These are phyloP conservation scores for Brassica carinata DNA, from an alignment of 345 rosid species.

Conservation along the genomic window DNA sequence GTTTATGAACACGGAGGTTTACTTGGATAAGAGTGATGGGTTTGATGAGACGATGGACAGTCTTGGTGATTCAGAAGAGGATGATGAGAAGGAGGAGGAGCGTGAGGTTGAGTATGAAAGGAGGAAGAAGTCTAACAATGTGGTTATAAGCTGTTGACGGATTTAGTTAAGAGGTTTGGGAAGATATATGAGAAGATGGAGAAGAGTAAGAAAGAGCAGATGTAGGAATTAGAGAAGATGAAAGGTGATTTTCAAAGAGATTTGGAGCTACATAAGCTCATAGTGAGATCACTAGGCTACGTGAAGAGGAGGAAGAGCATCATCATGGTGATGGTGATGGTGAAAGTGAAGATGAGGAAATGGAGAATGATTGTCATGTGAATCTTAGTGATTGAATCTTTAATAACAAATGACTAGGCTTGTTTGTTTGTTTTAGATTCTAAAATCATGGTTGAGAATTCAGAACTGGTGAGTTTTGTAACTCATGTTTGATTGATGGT, in stretches of 20 bases:
- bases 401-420: neutral
- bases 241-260: conserved; percentile 89
- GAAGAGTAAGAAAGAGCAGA: conserved; percentile 75
- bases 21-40: conserved; percentile 70
- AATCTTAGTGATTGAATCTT: conserved; percentile 54
- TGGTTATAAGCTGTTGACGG: conserved; percentile 67
- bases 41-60: conserved; percentile 92
- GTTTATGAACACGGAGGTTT: conserved; percentile 67
- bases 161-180: conserved; percentile 79
- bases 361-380: conserved; percentile 55
- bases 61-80: conserved; percentile 67
- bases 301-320: conserved; percentile 53
- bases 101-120: conserved; percentile 50
- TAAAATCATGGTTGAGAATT: neutral
- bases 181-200: conserved; percentile 92
- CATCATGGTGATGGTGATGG: neutral
- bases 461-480: conserved; percentile 7
- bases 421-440: neutral
- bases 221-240: conserved; percentile 90
- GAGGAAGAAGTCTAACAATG: conserved; percentile 41
- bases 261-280: conserved; percentile 82
- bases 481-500: conserved; percentile 18
- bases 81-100: conserved; percentile 55
- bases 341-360: conserved; percentile 30
- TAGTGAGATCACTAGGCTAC: conserved; percentile 76